Conservation (phyloP, 805 yeast genomes). For the Nakazawaea peltata region DNA sequence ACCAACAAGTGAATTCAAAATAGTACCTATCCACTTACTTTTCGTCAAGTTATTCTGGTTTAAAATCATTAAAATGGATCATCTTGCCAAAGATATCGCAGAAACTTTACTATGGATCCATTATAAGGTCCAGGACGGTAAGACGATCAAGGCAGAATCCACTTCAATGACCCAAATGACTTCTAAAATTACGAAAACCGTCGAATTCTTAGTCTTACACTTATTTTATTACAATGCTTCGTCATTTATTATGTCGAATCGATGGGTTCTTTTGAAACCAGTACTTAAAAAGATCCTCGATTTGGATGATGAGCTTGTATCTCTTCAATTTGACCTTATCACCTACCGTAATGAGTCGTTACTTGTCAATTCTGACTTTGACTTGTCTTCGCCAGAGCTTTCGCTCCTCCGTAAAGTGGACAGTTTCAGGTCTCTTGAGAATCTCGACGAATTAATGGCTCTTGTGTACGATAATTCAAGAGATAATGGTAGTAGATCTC, state of each 20-base stretch:
- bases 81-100: constrained; percentile 55
- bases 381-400: constrained; percentile 12
- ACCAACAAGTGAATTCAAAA: constrained; percentile 16
- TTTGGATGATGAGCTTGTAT: constrained; percentile 21
- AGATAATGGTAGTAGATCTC: neutral
- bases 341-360: constrained; percentile 66
- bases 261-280: constrained; percentile 49
- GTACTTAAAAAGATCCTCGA: constrained; percentile 35
- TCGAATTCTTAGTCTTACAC: constrained; percentile 28
- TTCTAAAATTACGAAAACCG: constrained; percentile 8
- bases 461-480: constrained; percentile 15
- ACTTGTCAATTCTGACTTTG: constrained; percentile 34
- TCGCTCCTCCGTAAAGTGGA: constrained; percentile 21
- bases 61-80: constrained; percentile 47
- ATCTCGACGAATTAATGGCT: constrained; percentile 14
- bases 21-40: constrained; percentile 29
- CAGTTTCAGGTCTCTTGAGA: constrained; percentile 11
- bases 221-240: constrained; percentile 45
- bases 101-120: constrained; percentile 48
- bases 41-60: constrained; percentile 66
- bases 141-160: constrained; percentile 10
- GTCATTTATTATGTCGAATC: constrained; percentile 54
- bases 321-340: constrained; percentile 49
- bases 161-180: too few relatives aligned
- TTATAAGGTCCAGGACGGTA: constrained; percentile 18